phyloP scores from a whole-genome alignment of 2,329 filamentous ascomycete genomes.

The Apiospora aurea region DNA sequence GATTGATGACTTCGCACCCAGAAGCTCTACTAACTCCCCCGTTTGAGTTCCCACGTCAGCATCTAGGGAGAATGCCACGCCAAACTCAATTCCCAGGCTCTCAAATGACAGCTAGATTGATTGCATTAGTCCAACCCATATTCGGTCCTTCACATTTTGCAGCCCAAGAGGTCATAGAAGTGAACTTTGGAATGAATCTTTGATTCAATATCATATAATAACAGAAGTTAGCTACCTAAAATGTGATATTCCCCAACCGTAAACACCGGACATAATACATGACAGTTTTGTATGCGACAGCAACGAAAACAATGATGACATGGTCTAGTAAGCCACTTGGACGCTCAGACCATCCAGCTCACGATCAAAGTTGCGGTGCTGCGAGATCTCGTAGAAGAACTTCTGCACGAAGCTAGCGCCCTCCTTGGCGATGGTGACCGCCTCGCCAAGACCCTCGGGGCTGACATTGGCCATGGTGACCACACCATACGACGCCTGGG shows the following conservation, averaged over 20 bases:
- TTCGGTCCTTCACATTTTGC: background rate
- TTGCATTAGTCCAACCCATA: background rate
- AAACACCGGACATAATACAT: background rate
- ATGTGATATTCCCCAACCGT: background rate
- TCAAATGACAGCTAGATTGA: background rate
- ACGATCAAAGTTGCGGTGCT: slow-evolving; percentile 76
- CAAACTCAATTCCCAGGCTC: background rate
- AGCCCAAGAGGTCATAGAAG: background rate
- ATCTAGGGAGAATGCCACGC: background rate
- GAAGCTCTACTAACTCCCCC: background rate
- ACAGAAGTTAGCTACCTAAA: background rate
- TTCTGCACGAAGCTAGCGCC: slow-evolving; percentile 73
- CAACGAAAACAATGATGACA: background rate
- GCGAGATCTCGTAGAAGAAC: slow-evolving; percentile 73
- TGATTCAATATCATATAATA: background rate
- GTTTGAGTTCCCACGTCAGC: slow-evolving; percentile 2
- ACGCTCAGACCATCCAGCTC: slow-evolving; percentile 74
- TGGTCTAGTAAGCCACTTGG: slow-evolving; percentile 71
- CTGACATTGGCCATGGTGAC: slow-evolving; percentile 67
- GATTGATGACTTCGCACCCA: too few relatives aligned
- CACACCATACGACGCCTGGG: slow-evolving; percentile 77
- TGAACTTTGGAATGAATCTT: background rate
- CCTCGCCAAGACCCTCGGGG: slow-evolving; percentile 66
- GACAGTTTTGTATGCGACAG: background rate
- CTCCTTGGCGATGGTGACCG: slow-evolving; percentile 69